These are phyloP conservation scores for Brassica nigra DNA, from an alignment of 345 rosid species.

Conservation along the genomic window DNA sequence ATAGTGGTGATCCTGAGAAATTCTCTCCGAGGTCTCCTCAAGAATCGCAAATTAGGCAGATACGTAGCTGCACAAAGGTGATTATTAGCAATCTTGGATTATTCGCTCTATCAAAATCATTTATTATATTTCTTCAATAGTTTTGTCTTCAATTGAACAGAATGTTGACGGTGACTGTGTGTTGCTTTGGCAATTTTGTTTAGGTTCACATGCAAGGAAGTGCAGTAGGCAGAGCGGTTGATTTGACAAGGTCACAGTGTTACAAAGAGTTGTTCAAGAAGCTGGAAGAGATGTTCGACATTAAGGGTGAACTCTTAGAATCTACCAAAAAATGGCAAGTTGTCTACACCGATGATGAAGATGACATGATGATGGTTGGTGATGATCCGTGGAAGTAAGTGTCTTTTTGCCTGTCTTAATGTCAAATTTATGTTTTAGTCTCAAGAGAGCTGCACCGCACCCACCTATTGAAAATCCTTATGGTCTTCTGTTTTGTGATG, in stretches of 20 bases:
- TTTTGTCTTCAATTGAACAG: neutral
- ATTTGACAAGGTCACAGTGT: constrained; percentile 67
- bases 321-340: constrained; percentile 86
- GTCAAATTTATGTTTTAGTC: neutral
- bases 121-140: too few relatives aligned
- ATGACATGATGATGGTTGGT: constrained; percentile 99
- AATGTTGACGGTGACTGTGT: neutral
- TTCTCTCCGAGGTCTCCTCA: constrained; percentile 78
- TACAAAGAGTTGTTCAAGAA: constrained; percentile 78
- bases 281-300: constrained; percentile 93
- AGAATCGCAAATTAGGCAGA: constrained; percentile 85
- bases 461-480: neutral
- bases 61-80: constrained; percentile 97
- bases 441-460: constrained; percentile 3
- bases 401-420: constrained; percentile 5
- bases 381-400: constrained; percentile 99
- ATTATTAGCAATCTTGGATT: neutral
- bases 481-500: constrained; percentile 24
- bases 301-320: constrained; percentile 76
- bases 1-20: constrained; percentile 81
- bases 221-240: constrained; percentile 97
- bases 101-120: neutral
- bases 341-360: constrained; percentile 93
- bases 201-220: constrained; percentile 99
- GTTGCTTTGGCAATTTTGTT: constrained; percentile 27